phyloP scores from a whole-genome alignment of 768 basidiomycete species.

The Serendipita sp. region DNA sequence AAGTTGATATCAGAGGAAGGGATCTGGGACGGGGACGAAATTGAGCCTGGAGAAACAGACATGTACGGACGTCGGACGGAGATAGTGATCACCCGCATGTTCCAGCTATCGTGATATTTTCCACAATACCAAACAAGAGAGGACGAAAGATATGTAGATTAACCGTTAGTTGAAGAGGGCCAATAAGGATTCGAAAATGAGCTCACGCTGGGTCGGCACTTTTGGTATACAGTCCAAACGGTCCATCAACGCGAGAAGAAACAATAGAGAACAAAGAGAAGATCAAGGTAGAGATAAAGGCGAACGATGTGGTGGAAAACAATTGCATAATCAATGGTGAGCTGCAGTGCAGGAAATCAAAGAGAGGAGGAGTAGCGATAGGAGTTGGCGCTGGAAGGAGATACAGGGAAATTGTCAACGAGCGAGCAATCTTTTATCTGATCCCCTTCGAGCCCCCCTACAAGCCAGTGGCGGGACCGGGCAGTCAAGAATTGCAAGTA shows the following conservation, averaged over 20 bases:
- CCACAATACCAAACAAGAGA: neutral
- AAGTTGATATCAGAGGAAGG: neutral
- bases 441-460: too few relatives aligned
- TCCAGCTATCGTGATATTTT: neutral
- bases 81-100: neutral
- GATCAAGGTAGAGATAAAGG: neutral
- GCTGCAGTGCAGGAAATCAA: neutral
- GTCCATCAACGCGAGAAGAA: neutral
- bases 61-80: neutral
- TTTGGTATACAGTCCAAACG: neutral
- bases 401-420: too few relatives aligned
- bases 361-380: too few relatives aligned
- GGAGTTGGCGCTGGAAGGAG: too few relatives aligned
- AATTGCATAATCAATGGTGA: neutral
- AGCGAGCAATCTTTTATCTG: too few relatives aligned
- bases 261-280: neutral
- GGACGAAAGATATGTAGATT: too few relatives aligned
- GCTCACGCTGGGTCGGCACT: neutral
- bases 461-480: too few relatives aligned
- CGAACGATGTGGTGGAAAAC: too few relatives aligned
- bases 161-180: too few relatives aligned
- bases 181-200: too few relatives aligned
- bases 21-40: conserved; percentile 1
- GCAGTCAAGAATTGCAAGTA: too few relatives aligned
- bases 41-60: neutral